Percentiles rank a stretch among this genome's conserved stretches.
Conservation (phyloP, 441 rosid genomes). For the Brassica balearica region DNA sequence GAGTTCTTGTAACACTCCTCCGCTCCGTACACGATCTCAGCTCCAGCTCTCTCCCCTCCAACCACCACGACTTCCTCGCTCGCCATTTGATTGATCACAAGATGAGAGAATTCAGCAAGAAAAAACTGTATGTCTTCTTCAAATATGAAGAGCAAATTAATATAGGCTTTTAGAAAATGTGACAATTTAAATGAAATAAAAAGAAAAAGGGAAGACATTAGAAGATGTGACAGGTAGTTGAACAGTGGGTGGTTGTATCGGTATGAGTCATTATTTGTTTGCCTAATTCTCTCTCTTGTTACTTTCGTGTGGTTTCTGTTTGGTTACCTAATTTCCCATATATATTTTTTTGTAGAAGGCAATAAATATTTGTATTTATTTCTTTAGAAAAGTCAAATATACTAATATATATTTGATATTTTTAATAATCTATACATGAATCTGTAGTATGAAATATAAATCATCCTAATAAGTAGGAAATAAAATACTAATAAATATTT, state of each 20-base stretch:
- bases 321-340: slow-evolving; percentile 35
- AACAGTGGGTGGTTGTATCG: slow-evolving; percentile 23
- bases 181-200: neutral
- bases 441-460: neutral
- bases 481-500: no score
- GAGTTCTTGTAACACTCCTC: slow-evolving; percentile 74
- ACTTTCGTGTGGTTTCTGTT: slow-evolving; percentile 33
- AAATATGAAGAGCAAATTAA: slow-evolving; percentile 8
- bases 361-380: neutral
- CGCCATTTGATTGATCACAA: slow-evolving; percentile 47
- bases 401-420: no score
- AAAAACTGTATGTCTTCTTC: slow-evolving; percentile 1
- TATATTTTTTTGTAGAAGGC: neutral
- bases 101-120: neutral
- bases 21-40: slow-evolving; percentile 71
- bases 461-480: no score
- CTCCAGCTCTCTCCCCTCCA: slow-evolving; percentile 62
- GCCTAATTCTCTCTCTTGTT: slow-evolving; percentile 36
- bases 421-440: neutral
- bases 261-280: slow-evolving; percentile 38
- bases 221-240: slow-evolving; percentile 31
- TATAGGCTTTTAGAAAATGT: slow-evolving; percentile 25
- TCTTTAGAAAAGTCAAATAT: neutral
- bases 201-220: slow-evolving; percentile 5
- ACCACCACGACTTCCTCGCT: slow-evolving; percentile 31